These are phyloP conservation scores for Kokia cookei DNA, from an alignment of 441 rosid genomes.

Conservation along the genomic window DNA sequence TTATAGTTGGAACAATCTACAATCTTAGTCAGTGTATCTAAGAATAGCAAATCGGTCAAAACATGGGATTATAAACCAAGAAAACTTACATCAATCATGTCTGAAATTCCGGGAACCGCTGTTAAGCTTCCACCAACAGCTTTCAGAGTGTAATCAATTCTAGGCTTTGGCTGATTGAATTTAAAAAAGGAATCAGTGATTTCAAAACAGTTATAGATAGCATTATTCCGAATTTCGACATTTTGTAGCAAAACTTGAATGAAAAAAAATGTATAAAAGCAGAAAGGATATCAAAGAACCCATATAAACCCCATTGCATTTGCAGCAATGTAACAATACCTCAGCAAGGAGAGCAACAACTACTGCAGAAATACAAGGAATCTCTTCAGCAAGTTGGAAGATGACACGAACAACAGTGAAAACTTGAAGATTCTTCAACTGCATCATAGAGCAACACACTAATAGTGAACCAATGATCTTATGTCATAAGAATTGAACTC, in stretches of 20 bases:
- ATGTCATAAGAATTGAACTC: background rate
- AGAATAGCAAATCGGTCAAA: background rate
- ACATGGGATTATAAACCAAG: background rate
- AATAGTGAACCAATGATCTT: slow-evolving; percentile 4
- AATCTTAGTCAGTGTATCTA: background rate
- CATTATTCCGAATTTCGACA: background rate
- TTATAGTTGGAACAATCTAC: background rate
- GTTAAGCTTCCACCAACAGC: slow-evolving; percentile 98
- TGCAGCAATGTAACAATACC: slow-evolving; percentile 29
- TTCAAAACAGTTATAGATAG: background rate
- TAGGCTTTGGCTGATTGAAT: slow-evolving; percentile 80
- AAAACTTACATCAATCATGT: slow-evolving; percentile 88
- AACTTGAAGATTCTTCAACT: slow-evolving; percentile 98
- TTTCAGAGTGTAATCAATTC: slow-evolving; percentile 85
- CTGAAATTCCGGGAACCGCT: slow-evolving; percentile 89
- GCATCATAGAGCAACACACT: slow-evolving; percentile 25
- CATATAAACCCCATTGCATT: background rate
- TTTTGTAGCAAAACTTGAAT: background rate
- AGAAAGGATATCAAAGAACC: background rate
- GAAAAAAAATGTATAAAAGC: background rate
- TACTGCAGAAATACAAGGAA: slow-evolving; percentile 95
- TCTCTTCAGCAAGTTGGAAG: slow-evolving; percentile 94
- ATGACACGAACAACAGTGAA: slow-evolving; percentile 84
- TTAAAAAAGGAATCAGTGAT: slow-evolving; percentile 12
- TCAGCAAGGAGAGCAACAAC: slow-evolving; percentile 93